Evolutionary conservation across 2,329 filamentous ascomycete species (phyloP), one percentile per base, ranked within the genome.

Genomic region (Aspergillus uvarum): DNA sequence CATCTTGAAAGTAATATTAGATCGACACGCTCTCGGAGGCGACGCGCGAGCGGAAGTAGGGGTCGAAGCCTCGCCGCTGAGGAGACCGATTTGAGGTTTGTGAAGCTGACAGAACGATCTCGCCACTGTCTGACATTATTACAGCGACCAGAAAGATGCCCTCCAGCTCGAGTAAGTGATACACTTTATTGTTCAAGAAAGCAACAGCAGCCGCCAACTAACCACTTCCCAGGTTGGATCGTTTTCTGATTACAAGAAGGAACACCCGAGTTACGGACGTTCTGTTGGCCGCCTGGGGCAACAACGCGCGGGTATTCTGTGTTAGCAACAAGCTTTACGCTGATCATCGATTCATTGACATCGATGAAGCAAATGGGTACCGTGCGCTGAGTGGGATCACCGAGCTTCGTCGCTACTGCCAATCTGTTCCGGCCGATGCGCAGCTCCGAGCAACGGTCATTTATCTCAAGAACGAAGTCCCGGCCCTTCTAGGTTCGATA

Each of bases 261-360:
- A 65, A 63, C 47, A 21, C 14, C 6, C 38, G 10, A 19, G 48
- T 52, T 22, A 51, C 31, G 2, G 35, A 48, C 10, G n/a, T 35
- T 48, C 53, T 57, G 31, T 63, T 12, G 0, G 14, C 1, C 7
- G 38, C 26, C 51, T 62, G 32, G 58, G 32, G 31, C 4, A 32
- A 19, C 1, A 22, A 48, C 1, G 51, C 59, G 10, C 58, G 49
- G 14, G 53, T 68, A 4, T 68, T 68, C 24, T 70, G 64, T 42
- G 63, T 68, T 5, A 68, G 68, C 56, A 70, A 65, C 44, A 52
- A 47, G 8, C 51, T 67, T 3, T 70, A 68, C 21, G 16, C 47
- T 1, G 19, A 58, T 5, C 48, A 67, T 42, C 59, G 61, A 11
- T 51, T 50, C 5, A 35, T 31, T 8, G 47, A 54, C 1, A 10